These are phyloP conservation scores for Xylariaceae sp. DNA, from an alignment of 2,329 filamentous ascomycete species.

Conservation along the genomic window DNA sequence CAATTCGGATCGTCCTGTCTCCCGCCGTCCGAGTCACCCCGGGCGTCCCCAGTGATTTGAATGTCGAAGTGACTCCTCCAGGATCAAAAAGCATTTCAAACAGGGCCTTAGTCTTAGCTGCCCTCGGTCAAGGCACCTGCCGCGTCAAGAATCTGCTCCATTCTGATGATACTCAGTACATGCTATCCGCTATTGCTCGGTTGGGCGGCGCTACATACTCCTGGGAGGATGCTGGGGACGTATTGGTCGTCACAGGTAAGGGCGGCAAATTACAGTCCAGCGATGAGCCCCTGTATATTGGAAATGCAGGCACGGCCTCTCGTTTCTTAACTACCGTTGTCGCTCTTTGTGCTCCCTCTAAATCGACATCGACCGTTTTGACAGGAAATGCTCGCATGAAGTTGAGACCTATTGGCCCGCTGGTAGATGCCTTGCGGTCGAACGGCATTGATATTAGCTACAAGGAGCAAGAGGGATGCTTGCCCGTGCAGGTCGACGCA, in stretches of 20 bases:
- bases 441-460: slow-evolving; percentile 90
- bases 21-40: slow-evolving; percentile 71
- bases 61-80: slow-evolving; percentile 78
- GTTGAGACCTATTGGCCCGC: slow-evolving; percentile 83
- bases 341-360: slow-evolving; percentile 69
- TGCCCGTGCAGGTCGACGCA: slow-evolving; percentile 79
- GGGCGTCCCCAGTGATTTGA: slow-evolving; percentile 61
- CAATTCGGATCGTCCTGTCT: slow-evolving; percentile 79
- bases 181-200: slow-evolving; percentile 85
- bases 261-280: slow-evolving; percentile 81
- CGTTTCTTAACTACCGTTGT: slow-evolving; percentile 91
- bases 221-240: slow-evolving; percentile 93
- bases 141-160: slow-evolving; percentile 89
- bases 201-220: slow-evolving; percentile 83
- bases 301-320: slow-evolving; percentile 94
- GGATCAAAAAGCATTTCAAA: slow-evolving; percentile 99
- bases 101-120: slow-evolving; percentile 87
- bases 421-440: slow-evolving; percentile 81
- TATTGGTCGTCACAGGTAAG: slow-evolving; percentile 83
- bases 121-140: slow-evolving; percentile 80
- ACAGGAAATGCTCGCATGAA: slow-evolving; percentile 98
- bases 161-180: slow-evolving; percentile 95
- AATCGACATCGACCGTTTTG: slow-evolving; percentile 67
- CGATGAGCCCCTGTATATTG: slow-evolving; percentile 76
- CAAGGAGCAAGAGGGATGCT: slow-evolving; percentile 74